Percentiles rank a stretch among this genome's conserved stretches.
phyloP scores from a whole-genome alignment of 495 filamentous ascomycete genomes.

The Aspergillus hancockii region DNA sequence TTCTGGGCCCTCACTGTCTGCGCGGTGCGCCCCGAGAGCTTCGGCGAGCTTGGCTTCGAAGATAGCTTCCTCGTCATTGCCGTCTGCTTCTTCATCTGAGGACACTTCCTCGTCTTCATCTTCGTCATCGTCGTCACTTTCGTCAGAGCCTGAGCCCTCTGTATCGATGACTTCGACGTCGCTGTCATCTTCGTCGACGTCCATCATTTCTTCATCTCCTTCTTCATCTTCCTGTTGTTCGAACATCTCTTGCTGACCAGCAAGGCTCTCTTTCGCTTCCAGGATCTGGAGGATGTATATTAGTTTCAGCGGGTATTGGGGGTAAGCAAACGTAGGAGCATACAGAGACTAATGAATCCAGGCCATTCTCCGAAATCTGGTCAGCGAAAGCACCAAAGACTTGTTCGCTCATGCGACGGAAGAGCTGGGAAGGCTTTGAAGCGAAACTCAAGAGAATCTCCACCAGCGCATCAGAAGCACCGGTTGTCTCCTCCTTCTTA shows the following conservation, averaged over 20 bases:
- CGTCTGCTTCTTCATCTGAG: conserved; percentile 40
- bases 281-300: conserved; percentile 53
- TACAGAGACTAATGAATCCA: conserved; percentile 69
- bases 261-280: conserved; percentile 73
- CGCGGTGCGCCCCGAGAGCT: conserved; percentile 65
- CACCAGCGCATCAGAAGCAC: conserved; percentile 73
- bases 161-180: conserved; percentile 46
- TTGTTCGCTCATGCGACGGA: conserved; percentile 82
- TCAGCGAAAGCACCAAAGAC: conserved; percentile 80
- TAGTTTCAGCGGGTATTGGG: neutral
- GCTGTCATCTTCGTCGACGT: conserved; percentile 36
- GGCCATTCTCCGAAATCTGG: conserved; percentile 65
- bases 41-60: conserved; percentile 79
- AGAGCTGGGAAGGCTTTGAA: conserved; percentile 79
- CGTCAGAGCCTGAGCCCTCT: conserved; percentile 34
- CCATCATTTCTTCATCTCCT: conserved; percentile 40
- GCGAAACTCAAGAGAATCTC: conserved; percentile 87
- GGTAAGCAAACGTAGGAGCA: conserved; percentile 16
- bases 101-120: conserved; percentile 48
- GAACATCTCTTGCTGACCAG: conserved; percentile 85
- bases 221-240: conserved; percentile 71
- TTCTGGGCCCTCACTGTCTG: conserved; percentile 54
- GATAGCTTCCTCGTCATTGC: conserved; percentile 55
- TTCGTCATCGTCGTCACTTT: conserved; percentile 31
- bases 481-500: conserved; percentile 55